Evolutionary conservation across 176 grass and related monocot genomes (phyloP), one percentile per base, ranked within the genome.

Genomic region (Triticum dicoccoides): DNA sequence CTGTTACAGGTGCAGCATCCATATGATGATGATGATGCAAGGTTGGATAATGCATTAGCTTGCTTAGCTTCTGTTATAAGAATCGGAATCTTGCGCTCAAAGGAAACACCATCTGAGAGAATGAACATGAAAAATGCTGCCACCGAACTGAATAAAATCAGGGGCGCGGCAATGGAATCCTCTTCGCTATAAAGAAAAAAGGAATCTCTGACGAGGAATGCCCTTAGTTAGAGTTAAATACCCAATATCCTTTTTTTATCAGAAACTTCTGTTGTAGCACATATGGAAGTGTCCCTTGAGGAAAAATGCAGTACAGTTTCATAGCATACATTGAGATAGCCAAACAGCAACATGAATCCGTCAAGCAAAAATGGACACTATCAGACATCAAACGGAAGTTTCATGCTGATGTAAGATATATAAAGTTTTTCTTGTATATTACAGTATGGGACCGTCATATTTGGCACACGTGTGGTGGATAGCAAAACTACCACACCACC

Each of bases 41-140:
- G 3, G 15, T 9, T 41, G 77, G 35, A 64, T 11, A 24, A 62
- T 15, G 56, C 56, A 44, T 20, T 77, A 8, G 9, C 25, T 69
- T 83, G 35, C 63, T 78, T 78, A 25, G 20, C 80, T 83, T 83
- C 73, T 8, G 63, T 69, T 9, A 4, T 83, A 34, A 11, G 20
- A 61, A 74, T 88, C 2, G 88, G 84, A 0, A 4, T 89, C 18
- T 85, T 61, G 13, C 85, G 87, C 14, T 85, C 77, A 39, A 80
- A 81, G 58, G 11, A 89, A 21, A 66, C 8, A 54, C 41, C 76
- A 3, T 63, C 56, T 54, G n/a, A 74, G 41, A 72, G 75, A 73
- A 84, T 84, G 75, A 63, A 25, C 39, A 74, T 64, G 76, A 73
- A 37, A 73, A 10, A 44, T 42, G 84, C 32, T 54, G 72, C 71